Conservation (phyloP, 2,329 filamentous ascomycete genomes). For the Exophiala viscosa region DNA sequence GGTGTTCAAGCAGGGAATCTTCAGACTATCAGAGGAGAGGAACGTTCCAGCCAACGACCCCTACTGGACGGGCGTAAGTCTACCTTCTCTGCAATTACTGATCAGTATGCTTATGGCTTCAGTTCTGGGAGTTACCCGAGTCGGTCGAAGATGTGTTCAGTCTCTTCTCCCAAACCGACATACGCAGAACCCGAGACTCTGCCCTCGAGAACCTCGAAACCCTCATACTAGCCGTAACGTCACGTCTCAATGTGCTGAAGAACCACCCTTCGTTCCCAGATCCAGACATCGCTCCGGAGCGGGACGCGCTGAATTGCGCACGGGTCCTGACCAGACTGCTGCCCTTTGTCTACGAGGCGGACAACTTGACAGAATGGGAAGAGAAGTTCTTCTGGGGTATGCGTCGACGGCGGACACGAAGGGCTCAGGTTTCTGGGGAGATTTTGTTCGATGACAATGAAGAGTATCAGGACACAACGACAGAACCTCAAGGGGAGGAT, state of each 20-base stretch:
- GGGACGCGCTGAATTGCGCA: conserved; percentile 92
- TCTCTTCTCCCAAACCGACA: conserved; percentile 83
- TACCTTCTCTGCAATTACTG: background rate
- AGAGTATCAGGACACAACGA: conserved; percentile 45
- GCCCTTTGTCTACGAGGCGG: conserved; percentile 88
- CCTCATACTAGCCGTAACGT: conserved; percentile 76
- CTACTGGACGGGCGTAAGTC: conserved; percentile 85
- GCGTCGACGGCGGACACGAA: conserved; percentile 67
- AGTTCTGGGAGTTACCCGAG: conserved; percentile 98
- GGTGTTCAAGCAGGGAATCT: conserved; percentile 97
- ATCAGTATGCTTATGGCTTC: conserved; percentile 26
- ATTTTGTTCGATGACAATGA: conserved; percentile 78
- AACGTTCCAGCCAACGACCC: conserved; percentile 81
- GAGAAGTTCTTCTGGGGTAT: conserved; percentile 87
- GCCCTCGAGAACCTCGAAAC: conserved; percentile 87
- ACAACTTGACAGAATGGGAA: conserved; percentile 79
- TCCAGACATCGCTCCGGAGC: conserved; percentile 73
- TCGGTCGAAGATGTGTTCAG: conserved; percentile 95
- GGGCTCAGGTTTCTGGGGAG: conserved; percentile 64
- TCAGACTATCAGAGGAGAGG: conserved; percentile 87
- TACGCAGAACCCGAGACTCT: conserved; percentile 80
- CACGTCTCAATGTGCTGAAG: conserved; percentile 73
- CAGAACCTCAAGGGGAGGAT: conserved; percentile 52
- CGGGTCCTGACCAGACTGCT: conserved; percentile 83
- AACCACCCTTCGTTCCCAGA: conserved; percentile 91